Conservation (phyloP, 2,329 filamentous ascomycete genomes). For the Arthrinium phaeospermum region DNA sequence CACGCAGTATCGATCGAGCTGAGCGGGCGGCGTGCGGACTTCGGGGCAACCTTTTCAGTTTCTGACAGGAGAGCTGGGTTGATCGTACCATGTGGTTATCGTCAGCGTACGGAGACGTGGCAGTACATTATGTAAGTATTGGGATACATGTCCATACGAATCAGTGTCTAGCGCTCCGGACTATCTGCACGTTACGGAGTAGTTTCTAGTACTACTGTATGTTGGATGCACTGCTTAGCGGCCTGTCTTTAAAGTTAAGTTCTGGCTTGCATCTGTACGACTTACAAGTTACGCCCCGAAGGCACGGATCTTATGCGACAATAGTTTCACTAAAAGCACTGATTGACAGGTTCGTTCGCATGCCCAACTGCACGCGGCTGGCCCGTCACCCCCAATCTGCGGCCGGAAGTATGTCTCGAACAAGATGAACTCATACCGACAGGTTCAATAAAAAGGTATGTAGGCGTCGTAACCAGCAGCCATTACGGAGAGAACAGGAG, state of each 20-base stretch:
- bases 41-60: not conserved
- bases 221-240: not conserved
- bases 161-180: too few relatives aligned
- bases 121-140: not conserved
- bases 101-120: not conserved
- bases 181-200: not conserved
- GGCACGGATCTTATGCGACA: not conserved
- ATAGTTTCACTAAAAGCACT: slow-evolving; percentile 12
- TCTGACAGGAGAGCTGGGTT: not conserved
- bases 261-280: slow-evolving; percentile 9
- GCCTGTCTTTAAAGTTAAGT: not conserved
- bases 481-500: not conserved
- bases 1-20: not conserved
- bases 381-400: not conserved
- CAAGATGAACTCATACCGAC: not conserved
- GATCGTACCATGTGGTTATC: not conserved
- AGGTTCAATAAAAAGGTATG: not conserved
- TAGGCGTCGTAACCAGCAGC: too few relatives aligned
- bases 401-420: not conserved
- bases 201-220: not conserved
- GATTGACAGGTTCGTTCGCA: slow-evolving; percentile 2
- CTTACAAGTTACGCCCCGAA: slow-evolving; percentile 5
- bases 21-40: not conserved
- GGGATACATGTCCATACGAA: too few relatives aligned
- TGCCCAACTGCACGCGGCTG: not conserved